phyloP scores from a whole-genome alignment of 2,329 filamentous ascomycete species.

The Talaromyces piceae region DNA sequence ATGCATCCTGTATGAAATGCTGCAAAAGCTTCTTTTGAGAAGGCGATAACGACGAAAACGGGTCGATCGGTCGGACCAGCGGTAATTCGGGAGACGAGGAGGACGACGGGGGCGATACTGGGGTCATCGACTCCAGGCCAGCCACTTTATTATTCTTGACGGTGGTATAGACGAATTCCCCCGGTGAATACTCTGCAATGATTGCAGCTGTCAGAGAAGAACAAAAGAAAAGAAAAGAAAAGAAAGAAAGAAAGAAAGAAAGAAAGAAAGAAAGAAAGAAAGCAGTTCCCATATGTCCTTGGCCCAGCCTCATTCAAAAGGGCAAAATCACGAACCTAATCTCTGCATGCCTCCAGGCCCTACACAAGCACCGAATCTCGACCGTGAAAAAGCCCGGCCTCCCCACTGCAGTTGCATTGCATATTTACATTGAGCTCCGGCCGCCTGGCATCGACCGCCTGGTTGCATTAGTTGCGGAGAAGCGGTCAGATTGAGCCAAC shows the following conservation, averaged over 20 bases:
- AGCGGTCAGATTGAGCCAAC: background rate
- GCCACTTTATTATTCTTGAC: conserved; percentile 16
- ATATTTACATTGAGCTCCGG: conserved; percentile 33
- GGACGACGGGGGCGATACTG: conserved; percentile 10
- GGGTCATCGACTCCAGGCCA: background rate
- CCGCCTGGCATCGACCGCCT: conserved; percentile 29
- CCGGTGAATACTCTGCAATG: conserved; percentile 31
- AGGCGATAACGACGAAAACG: conserved; percentile 29
- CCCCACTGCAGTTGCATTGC: conserved; percentile 37
- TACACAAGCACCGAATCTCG: conserved; percentile 30
- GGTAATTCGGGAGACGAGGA: conserved; percentile 16
- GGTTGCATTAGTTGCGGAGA: background rate
- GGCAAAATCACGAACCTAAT: conserved; percentile 19
- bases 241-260: too few species aligned
- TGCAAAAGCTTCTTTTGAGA: conserved; percentile 32
- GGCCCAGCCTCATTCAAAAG: background rate
- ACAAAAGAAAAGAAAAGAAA: too few species aligned
- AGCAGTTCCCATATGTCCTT: too few species aligned
- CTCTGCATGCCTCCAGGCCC: conserved; percentile 29
- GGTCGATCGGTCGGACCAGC: conserved; percentile 26
- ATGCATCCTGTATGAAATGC: conserved; percentile 36
- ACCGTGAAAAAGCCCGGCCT: conserved; percentile 35
- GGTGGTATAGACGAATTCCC: conserved; percentile 33
- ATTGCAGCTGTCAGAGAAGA: too few species aligned
- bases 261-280: too few species aligned